phyloP scores from a whole-genome alignment of 106 monocot species.

The Dioscorea alata region DNA sequence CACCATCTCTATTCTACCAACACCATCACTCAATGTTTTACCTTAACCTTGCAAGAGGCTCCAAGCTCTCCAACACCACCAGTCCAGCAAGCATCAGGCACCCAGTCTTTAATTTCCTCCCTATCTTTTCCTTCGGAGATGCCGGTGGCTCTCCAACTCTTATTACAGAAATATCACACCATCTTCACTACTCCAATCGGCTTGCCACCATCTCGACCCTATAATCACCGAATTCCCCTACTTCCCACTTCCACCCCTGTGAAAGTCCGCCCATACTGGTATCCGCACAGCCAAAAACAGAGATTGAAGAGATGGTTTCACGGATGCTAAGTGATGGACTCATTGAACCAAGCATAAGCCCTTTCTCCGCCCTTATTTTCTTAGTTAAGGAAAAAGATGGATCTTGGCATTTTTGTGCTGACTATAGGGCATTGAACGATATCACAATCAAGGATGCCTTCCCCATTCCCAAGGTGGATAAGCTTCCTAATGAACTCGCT shows the following conservation, averaged over 20 bases:
- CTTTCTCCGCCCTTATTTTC: background rate
- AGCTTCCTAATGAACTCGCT: background rate
- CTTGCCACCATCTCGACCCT: background rate
- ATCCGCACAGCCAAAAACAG: background rate
- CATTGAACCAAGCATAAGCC: background rate
- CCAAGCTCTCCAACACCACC: no score
- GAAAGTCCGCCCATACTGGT: background rate
- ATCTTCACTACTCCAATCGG: background rate
- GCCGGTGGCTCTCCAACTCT: background rate
- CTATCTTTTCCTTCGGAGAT: background rate
- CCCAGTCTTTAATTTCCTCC: background rate
- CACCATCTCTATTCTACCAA: no score
- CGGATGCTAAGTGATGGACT: background rate
- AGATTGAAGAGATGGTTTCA: background rate
- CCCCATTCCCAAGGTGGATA: background rate
- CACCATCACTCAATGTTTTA: no score
- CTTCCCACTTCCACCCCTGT: background rate
- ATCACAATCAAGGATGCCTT: slow-evolving; percentile 1
- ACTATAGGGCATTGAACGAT: background rate
- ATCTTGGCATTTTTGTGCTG: background rate
- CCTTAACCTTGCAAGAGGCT: no score
- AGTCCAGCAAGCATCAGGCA: no score
- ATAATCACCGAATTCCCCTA: background rate
- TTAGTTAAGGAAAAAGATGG: slow-evolving; percentile 2
- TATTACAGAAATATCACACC: background rate